Percentiles rank a stretch among this genome's conserved stretches.
phyloP scores from a whole-genome alignment of 352 stramenopile species.

The Phytophthora boehmeriae region DNA sequence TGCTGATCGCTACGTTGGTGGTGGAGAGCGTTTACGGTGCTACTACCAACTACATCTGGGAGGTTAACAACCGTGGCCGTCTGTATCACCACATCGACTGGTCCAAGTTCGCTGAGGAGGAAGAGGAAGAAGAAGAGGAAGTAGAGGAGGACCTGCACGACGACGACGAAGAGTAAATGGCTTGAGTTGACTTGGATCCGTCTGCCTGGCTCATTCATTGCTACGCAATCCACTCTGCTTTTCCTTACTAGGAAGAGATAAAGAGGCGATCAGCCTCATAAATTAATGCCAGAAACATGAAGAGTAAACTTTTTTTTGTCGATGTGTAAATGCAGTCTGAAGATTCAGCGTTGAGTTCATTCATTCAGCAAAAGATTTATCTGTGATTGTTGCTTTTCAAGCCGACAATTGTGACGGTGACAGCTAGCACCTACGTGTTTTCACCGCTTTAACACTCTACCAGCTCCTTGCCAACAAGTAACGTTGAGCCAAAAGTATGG shows the following conservation, averaged over 20 bases:
- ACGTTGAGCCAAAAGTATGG: too few relatives aligned
- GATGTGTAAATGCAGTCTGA: too few relatives aligned
- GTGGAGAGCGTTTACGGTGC: conserved; percentile 78
- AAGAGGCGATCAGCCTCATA: conserved; percentile 8
- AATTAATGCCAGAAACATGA: conserved; percentile 39
- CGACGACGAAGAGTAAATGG: conserved; percentile 39
- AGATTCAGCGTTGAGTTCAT: too few relatives aligned
- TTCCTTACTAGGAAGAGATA: conserved; percentile 4
- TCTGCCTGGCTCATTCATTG: conserved; percentile 7
- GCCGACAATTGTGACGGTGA: too few relatives aligned
- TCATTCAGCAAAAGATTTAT: too few relatives aligned
- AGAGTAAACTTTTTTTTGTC: too few relatives aligned
- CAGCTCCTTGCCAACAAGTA: too few relatives aligned
- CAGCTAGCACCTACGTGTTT: too few relatives aligned
- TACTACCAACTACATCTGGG: conserved; percentile 79
- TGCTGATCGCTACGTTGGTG: conserved; percentile 70
- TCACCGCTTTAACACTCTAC: too few relatives aligned
- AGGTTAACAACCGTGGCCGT: conserved; percentile 77
- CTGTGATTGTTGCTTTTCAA: too few relatives aligned
- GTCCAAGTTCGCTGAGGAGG: conserved; percentile 85
- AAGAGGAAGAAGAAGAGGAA: conserved; percentile 80
- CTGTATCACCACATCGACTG: conserved; percentile 91
- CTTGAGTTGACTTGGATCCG: conserved; percentile 2
- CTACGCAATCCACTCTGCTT: conserved; percentile 18
- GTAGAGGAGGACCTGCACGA: conserved; percentile 56